Evolutionary conservation across 352 stramenopile genomes (phyloP).

Genomic region (Phytopythium mirpurense): DNA sequence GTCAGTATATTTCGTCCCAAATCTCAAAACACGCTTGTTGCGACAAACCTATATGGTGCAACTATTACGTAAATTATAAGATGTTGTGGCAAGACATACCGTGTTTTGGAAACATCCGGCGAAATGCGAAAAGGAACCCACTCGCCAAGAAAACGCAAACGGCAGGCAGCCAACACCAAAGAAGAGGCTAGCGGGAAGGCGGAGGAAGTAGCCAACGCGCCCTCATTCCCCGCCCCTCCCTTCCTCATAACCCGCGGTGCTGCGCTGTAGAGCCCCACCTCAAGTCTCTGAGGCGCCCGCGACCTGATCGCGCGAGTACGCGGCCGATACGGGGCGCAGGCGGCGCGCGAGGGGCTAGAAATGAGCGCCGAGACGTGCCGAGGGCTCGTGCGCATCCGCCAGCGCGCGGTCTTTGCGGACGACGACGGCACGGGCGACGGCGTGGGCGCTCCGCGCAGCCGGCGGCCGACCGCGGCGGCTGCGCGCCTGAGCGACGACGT

Average conservation of each 20-base stretch:
- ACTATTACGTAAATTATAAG: neutral
- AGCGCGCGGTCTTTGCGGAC: slow-evolving; percentile 23
- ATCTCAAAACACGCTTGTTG: no score
- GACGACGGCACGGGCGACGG: slow-evolving; percentile 6
- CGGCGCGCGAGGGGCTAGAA: neutral
- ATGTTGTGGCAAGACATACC: neutral
- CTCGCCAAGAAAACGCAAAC: neutral
- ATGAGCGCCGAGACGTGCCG: slow-evolving; percentile 14
- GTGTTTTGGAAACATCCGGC: neutral
- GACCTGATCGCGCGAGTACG: neutral
- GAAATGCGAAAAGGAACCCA: slow-evolving; percentile 2
- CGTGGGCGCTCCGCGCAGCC: neutral
- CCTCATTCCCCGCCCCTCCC: neutral
- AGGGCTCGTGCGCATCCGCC: slow-evolving; percentile 38
- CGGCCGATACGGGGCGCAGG: neutral
- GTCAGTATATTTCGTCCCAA: no score
- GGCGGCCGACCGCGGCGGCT: slow-evolving; percentile 11
- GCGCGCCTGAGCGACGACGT: slow-evolving; percentile 27
- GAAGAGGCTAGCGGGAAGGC: neutral
- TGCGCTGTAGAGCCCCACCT: neutral
- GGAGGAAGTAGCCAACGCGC: neutral
- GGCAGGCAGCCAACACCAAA: neutral
- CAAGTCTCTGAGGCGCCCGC: neutral
- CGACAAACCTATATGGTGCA: no score
- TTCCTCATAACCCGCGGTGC: no score